Conservation (phyloP, 192 early-diverging fungal species). For the Neocallimastix lanati region DNA sequence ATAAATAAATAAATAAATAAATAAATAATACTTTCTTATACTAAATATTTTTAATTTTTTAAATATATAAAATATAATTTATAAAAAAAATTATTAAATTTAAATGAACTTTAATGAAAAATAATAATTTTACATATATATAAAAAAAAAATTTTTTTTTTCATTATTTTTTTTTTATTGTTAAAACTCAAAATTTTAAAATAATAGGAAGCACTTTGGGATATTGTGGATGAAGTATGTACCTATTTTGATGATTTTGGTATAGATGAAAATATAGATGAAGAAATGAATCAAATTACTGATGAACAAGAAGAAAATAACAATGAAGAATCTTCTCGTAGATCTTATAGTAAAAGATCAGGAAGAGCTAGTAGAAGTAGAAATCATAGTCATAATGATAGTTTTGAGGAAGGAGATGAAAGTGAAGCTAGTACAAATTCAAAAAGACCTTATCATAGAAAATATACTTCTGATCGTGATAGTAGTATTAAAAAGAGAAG, state of each 20-base stretch:
- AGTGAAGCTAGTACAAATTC: background rate
- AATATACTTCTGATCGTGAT: background rate
- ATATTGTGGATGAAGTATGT: constrained; percentile 41
- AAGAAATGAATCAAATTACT: background rate
- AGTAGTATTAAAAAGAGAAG: background rate
- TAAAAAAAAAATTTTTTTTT: no score
- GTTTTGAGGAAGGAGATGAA: background rate
- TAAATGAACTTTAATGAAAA: no score
- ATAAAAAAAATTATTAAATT: no score
- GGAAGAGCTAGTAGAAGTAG: background rate
- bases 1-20: no score
- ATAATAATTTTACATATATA: no score
- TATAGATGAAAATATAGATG: background rate
- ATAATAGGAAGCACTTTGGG: constrained; percentile 18
- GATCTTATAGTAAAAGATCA: background rate
- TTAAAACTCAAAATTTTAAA: background rate
- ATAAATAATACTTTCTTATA: no score
- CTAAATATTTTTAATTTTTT: no score
- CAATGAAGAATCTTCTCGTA: background rate
- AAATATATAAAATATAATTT: no score
- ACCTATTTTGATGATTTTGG: constrained; percentile 12
- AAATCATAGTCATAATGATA: background rate
- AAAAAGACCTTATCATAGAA: background rate
- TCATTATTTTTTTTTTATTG: no score
- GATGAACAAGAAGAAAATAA: background rate